Conservation (phyloP, 495 filamentous ascomycete species). For the Podospora tetraspora region DNA sequence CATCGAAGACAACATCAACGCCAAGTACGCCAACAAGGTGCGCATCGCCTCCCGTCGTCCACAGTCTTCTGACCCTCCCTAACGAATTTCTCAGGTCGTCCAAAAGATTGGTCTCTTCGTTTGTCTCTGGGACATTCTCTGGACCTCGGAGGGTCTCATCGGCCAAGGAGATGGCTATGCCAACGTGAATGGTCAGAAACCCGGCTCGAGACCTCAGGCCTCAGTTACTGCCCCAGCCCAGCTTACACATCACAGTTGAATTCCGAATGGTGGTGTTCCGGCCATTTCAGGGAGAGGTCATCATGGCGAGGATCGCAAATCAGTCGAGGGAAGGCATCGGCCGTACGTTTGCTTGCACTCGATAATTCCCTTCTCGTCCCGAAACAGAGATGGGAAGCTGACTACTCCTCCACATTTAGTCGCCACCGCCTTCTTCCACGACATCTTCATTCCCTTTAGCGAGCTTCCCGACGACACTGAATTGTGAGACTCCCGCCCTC, state of each 20-base stretch:
- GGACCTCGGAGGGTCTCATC: constrained; percentile 84
- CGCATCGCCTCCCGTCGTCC: constrained; percentile 11
- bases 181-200: constrained; percentile 73
- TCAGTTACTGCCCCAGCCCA: not conserved
- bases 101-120: constrained; percentile 86
- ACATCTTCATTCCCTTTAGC: constrained; percentile 70
- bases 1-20: constrained; percentile 90
- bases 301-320: constrained; percentile 71
- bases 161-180: constrained; percentile 85
- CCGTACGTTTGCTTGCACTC: constrained; percentile 42
- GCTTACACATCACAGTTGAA: constrained; percentile 55
- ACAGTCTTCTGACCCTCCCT: not conserved
- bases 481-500: constrained; percentile 53
- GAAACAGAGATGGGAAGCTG: not conserved
- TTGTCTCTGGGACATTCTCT: constrained; percentile 79
- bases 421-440: constrained; percentile 81
- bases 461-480: constrained; percentile 64
- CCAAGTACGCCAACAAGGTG: constrained; percentile 92
- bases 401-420: constrained; percentile 44
- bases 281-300: constrained; percentile 86
- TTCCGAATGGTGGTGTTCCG: constrained; percentile 92
- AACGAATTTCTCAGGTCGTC: constrained; percentile 28
- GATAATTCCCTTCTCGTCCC: not conserved
- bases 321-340: constrained; percentile 69
- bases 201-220: constrained; percentile 1